Evolutionary conservation across 2,329 filamentous ascomycete species (phyloP).

Genomic region (Ilyonectria destructans): DNA sequence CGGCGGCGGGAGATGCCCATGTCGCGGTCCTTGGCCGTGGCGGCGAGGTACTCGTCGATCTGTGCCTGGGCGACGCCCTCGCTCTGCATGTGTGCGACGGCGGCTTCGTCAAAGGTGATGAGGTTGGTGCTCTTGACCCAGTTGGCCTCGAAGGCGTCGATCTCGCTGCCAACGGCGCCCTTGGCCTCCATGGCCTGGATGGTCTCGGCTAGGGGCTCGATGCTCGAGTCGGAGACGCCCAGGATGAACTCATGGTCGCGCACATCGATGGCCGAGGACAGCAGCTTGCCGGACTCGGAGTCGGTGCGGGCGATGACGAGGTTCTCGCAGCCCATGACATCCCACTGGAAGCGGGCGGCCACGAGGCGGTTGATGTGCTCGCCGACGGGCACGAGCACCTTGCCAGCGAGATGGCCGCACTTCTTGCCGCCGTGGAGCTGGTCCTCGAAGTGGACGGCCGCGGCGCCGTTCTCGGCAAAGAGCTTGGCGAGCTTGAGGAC

Average conservation of each 20-base stretch:
- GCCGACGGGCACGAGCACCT: constrained; percentile 92
- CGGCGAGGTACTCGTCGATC: constrained; percentile 78
- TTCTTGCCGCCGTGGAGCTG: constrained; percentile 99
- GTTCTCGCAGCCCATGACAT: constrained; percentile 97
- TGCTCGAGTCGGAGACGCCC: constrained; percentile 82
- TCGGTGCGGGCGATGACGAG: constrained; percentile 96
- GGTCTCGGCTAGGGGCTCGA: constrained; percentile 88
- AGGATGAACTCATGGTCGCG: constrained; percentile 98
- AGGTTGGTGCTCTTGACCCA: constrained; percentile 93
- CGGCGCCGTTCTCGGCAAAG: constrained; percentile 97
- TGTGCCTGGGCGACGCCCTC: constrained; percentile 76
- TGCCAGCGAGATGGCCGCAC: constrained; percentile 96
- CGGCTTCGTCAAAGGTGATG: constrained; percentile 93
- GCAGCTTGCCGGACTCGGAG: constrained; percentile 91
- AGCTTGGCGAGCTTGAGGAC: constrained; percentile 97
- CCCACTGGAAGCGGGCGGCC: constrained; percentile 96
- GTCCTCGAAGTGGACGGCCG: constrained; percentile 97
- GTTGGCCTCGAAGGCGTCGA: constrained; percentile 87
- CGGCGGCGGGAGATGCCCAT: constrained; percentile 86
- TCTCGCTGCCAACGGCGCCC: constrained; percentile 84
- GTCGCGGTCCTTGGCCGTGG: constrained; percentile 76
- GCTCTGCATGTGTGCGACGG: constrained; percentile 79
- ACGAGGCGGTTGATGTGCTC: constrained; percentile 97
- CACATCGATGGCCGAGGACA: constrained; percentile 92
- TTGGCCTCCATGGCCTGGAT: constrained; percentile 90